Evolutionary conservation across 169 alveolate species (phyloP).

Genomic region (Eimeria sp.): DNA sequence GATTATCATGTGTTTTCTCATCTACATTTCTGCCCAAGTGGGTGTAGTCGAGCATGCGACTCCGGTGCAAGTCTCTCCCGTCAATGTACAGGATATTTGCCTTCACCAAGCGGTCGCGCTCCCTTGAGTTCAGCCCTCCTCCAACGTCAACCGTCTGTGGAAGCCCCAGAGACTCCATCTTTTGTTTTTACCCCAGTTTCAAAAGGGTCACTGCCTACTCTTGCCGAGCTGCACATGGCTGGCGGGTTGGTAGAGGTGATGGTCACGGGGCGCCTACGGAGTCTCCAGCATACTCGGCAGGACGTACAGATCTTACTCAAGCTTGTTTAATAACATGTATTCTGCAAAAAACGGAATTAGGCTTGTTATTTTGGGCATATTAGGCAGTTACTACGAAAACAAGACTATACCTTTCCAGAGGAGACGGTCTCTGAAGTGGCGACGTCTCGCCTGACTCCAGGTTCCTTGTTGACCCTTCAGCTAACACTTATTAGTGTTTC

Average conservation of each 20-base stretch:
- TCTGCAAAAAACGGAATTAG: no score
- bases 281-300: slow-evolving; percentile 2
- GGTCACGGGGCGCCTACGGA: not conserved
- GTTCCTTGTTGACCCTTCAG: not conserved
- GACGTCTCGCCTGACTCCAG: slow-evolving; percentile 43
- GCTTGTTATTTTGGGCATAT: no score
- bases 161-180: not conserved
- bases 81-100: slow-evolving; percentile 72
- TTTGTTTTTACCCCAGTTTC: not conserved
- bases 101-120: slow-evolving; percentile 69
- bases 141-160: not conserved
- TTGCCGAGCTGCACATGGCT: slow-evolving; percentile 26
- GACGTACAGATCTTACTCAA: not conserved
- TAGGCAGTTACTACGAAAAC: not conserved
- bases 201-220: not conserved
- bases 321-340: not conserved
- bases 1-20: not conserved
- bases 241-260: not conserved
- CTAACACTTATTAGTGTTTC: not conserved
- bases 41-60: slow-evolving; percentile 67
- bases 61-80: slow-evolving; percentile 70
- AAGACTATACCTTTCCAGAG: not conserved
- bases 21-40: slow-evolving; percentile 9
- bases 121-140: slow-evolving; percentile 14
- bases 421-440: not conserved